phyloP scores from a whole-genome alignment of 352 stramenopile species.

The Pythium aristosporum region DNA sequence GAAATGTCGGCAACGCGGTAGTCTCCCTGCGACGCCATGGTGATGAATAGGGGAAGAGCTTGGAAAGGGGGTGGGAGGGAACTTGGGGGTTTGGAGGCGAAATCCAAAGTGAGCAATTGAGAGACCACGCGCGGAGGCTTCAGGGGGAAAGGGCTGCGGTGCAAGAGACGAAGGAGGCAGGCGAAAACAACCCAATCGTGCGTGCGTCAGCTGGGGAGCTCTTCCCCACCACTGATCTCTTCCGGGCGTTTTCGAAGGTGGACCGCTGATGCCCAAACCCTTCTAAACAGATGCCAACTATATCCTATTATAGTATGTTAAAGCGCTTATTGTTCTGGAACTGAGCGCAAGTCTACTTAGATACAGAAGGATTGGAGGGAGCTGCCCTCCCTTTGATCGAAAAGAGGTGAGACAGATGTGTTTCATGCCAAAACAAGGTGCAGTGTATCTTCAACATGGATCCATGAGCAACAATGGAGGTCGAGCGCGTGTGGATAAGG shows the following conservation, averaged over 20 bases:
- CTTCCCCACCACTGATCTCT: conserved; percentile 5
- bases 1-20: conserved; percentile 96
- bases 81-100: conserved; percentile 6
- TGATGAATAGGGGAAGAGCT: not conserved
- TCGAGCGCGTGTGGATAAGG: no score
- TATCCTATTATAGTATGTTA: not conserved
- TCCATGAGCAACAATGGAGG: no score
- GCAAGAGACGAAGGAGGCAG: not conserved
- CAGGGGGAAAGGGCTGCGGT: not conserved
- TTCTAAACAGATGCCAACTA: conserved; percentile 1
- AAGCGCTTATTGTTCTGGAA: not conserved
- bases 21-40: conserved; percentile 66
- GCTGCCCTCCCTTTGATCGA: not conserved
- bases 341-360: not conserved
- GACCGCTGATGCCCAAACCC: not conserved
- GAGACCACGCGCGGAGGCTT: not conserved
- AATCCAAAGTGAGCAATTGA: conserved; percentile 23
- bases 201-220: conserved; percentile 5
- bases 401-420: conserved; percentile 1
- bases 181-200: not conserved
- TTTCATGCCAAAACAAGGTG: not conserved
- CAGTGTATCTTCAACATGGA: conserved; percentile 1
- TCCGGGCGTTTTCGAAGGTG: not conserved
- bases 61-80: not conserved
- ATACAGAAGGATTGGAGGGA: not conserved